Percentiles rank a stretch among this genome's conserved stretches.
phyloP scores from a whole-genome alignment of 1,139 yeast genomes.

The Yamadazyma triangularis region DNA sequence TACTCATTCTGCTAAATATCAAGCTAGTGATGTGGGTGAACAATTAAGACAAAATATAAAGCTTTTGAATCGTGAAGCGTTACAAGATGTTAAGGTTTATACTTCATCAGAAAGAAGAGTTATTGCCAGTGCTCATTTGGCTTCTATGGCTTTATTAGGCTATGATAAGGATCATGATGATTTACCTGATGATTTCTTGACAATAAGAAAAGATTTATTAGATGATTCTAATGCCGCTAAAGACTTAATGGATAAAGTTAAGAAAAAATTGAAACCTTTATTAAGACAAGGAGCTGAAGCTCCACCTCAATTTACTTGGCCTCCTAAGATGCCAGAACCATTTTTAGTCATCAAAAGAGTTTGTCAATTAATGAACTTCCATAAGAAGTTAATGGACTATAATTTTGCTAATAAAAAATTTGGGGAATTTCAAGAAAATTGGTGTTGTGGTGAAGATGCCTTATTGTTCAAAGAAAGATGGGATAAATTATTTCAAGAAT shows the following conservation, averaged over 20 bases:
- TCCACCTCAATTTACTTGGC: constrained; percentile 99
- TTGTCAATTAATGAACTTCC: constrained; percentile 93
- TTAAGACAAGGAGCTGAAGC: constrained; percentile 95
- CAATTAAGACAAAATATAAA: constrained; percentile 90
- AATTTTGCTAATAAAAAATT: constrained; percentile 72
- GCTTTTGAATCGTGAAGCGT: constrained; percentile 76
- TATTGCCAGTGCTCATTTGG: constrained; percentile 83
- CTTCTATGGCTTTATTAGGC: constrained; percentile 79
- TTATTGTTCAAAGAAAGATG: constrained; percentile 87
- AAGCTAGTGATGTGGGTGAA: constrained; percentile 93
- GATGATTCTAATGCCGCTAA: constrained; percentile 99
- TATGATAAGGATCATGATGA: constrained; percentile 48
- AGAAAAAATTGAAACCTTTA: constrained; percentile 91
- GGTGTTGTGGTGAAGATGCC: constrained; percentile 99
- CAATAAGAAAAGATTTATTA: constrained; percentile 81
- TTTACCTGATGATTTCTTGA: constrained; percentile 74
- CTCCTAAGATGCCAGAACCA: constrained; percentile 97
- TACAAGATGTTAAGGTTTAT: constrained; percentile 79
- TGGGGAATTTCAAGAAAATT: constrained; percentile 62
- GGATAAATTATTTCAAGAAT: constrained; percentile 94
- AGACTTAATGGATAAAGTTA: constrained; percentile 95
- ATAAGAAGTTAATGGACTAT: constrained; percentile 76
- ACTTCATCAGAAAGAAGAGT: constrained; percentile 96
- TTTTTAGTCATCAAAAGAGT: constrained; percentile 89
- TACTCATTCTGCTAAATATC: constrained; percentile 94